Base-by-base conservation (phyloP, 768 basidiomycete genomes). In the Rhizopogon rudus region DNA sequence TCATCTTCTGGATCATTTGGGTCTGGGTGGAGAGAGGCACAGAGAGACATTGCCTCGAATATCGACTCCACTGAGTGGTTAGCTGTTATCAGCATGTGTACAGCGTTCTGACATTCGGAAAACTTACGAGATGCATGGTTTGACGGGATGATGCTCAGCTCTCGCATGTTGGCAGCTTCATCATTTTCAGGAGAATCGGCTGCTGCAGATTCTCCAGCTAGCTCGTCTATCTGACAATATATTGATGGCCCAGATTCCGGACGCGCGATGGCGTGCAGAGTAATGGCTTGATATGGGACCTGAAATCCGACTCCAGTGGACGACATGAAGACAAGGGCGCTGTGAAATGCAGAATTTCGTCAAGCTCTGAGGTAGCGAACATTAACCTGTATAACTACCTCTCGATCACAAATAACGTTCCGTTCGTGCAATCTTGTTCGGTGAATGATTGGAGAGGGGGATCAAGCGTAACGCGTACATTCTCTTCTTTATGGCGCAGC, bases 141-240 rank as follows among this genome's bases (percentile, higher is more conserved):
- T 60, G 78, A 71, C 2, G 95, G 90, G 13, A 86, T 74, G 63
- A 99, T 87, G 61, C 70, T 81, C 53, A 99, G 75, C 65, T 98
- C 96, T 52, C 89, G 79, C 83, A 95, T 86, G 7, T 81, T 77
- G 41, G 69, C 59, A 53, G 77, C 75, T 37, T 75, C 76, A 28
- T 67, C 69, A 31, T 77, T 70, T 14, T 67, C 62, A 22, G 61
- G 48, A 1, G 70, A 39, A 71, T 73, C 66, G 57, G 67, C 62
- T 74, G 62, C 61, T 72, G 74, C 52, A 65, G 60, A 65, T 72
- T 64, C 35, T 35, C 8, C 51, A 49, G 45, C 72, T n/a, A 72
- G 71, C 49, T 92, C 92, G 62, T 97, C 95, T 10, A 98, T 81
- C 62, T 99, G 97, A 67, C 94, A 97, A 70, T 98, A 98, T 66